Conservation (phyloP, 192 early-diverging fungal genomes). For the Mortierella antarctica region DNA sequence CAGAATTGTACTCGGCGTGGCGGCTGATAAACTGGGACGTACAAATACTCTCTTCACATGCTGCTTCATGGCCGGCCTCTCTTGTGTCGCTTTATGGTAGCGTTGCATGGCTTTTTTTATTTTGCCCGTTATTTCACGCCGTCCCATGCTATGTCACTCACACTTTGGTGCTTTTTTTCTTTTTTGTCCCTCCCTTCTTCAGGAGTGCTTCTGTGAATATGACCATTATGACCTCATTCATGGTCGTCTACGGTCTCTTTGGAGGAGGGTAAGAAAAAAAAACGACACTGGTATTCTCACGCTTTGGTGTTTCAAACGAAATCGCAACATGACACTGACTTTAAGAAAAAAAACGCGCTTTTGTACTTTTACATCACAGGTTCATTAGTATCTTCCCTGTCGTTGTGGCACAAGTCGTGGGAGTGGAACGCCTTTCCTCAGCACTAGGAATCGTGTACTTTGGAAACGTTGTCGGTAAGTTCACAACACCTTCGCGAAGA, state of each 20-base stretch:
- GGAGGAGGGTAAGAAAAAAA: conserved; percentile 54
- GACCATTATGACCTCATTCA: conserved; percentile 50
- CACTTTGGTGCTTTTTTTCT: not conserved
- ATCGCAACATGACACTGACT: not conserved
- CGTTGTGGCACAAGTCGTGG: conserved; percentile 63
- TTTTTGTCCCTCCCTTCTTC: not conserved
- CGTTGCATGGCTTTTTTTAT: not conserved
- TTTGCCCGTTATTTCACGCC: not conserved
- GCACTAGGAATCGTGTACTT: conserved; percentile 59
- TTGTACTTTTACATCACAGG: conserved; percentile 25
- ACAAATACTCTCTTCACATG: conserved; percentile 54
- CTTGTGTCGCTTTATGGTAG: conserved; percentile 60
- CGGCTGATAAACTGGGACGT: conserved; percentile 59
- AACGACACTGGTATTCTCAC: not conserved
- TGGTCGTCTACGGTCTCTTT: conserved; percentile 58
- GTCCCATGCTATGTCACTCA: too few species aligned
- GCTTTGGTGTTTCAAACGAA: not conserved
- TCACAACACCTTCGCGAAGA: not conserved
- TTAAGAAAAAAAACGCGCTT: conserved; percentile 12
- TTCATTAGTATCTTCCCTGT: conserved; percentile 63
- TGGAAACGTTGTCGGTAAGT: conserved; percentile 36
- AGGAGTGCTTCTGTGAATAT: conserved; percentile 34
- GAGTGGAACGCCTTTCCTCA: conserved; percentile 55
- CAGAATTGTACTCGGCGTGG: conserved; percentile 52
- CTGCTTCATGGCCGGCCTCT: conserved; percentile 54